phyloP scores from a whole-genome alignment of 306 rosid genomes.

The Geum urbanum region DNA sequence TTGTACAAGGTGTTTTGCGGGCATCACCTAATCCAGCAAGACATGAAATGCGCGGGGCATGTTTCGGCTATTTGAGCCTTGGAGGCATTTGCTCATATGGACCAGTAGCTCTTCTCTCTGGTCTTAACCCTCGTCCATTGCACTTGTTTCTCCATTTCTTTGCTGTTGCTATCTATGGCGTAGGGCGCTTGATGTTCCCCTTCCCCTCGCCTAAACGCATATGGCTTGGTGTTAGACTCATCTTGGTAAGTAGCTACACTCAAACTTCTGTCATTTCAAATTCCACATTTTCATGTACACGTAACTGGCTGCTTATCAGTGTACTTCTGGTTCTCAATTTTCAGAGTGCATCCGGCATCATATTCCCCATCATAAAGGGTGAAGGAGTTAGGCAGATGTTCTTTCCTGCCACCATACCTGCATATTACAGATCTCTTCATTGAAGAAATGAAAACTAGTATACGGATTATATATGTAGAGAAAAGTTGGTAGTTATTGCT shows the following conservation, averaged over 20 bases:
- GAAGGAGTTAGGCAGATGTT: constrained; percentile 72
- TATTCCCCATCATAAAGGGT: constrained; percentile 65
- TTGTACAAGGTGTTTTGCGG: constrained; percentile 57
- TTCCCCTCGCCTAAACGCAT: constrained; percentile 57
- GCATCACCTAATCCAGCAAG: constrained; percentile 64
- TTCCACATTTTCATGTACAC: neutral
- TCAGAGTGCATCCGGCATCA: constrained; percentile 59
- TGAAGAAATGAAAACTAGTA: neutral
- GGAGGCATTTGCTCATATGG: constrained; percentile 64
- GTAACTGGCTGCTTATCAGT: neutral
- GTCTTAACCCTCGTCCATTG: constrained; percentile 68
- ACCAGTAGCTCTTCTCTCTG: constrained; percentile 65
- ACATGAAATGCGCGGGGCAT: constrained; percentile 60
- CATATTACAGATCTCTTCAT: constrained; percentile 33
- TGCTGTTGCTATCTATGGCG: constrained; percentile 73
- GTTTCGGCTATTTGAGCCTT: constrained; percentile 64
- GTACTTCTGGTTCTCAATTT: neutral
- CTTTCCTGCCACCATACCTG: constrained; percentile 55
- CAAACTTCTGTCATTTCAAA: neutral
- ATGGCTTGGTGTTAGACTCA: constrained; percentile 61
- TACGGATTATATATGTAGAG: neutral
- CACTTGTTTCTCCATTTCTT: constrained; percentile 69
- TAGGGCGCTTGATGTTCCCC: constrained; percentile 63
- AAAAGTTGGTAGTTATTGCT: neutral
- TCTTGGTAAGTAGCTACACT: constrained; percentile 13